phyloP scores from a whole-genome alignment of 805 yeast genomes.

The Wickerhamiella musiphila region DNA sequence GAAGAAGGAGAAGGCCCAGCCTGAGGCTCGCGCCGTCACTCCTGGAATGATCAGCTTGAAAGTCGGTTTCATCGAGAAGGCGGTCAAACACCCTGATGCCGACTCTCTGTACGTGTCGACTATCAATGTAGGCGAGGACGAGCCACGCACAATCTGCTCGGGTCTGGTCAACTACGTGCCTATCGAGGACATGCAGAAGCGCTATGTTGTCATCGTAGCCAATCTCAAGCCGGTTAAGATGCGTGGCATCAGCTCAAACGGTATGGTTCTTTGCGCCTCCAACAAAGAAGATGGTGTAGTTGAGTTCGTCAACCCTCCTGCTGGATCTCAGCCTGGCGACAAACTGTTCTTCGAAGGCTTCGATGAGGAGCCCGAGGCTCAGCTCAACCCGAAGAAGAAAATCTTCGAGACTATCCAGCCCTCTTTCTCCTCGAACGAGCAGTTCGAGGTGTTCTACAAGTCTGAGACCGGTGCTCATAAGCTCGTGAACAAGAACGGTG shows the following conservation, averaged over 20 bases:
- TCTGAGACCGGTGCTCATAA: conserved; percentile 54
- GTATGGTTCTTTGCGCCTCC: conserved; percentile 88
- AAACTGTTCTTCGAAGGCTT: conserved; percentile 87
- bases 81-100: conserved; percentile 94
- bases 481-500: conserved; percentile 68
- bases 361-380: conserved; percentile 78
- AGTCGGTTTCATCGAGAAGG: conserved; percentile 94
- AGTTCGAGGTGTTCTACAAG: conserved; percentile 61
- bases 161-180: conserved; percentile 84
- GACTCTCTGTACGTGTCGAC: conserved; percentile 93
- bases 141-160: conserved; percentile 96
- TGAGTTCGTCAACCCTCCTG: conserved; percentile 91
- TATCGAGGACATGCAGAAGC: conserved; percentile 87
- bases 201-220: conserved; percentile 80
- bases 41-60: conserved; percentile 84
- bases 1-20: conserved; percentile 38
- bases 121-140: conserved; percentile 88
- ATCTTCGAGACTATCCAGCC: conserved; percentile 95
- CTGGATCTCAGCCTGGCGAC: conserved; percentile 86
- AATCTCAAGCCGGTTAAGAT: conserved; percentile 94
- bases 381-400: conserved; percentile 94
- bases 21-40: conserved; percentile 25
- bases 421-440: conserved; percentile 61
- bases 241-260: conserved; percentile 93
- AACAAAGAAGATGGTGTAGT: conserved; percentile 43